Evolutionary conservation across 169 alveolate genomes (phyloP).

Genomic region (Plasmodium yoelii): DNA sequence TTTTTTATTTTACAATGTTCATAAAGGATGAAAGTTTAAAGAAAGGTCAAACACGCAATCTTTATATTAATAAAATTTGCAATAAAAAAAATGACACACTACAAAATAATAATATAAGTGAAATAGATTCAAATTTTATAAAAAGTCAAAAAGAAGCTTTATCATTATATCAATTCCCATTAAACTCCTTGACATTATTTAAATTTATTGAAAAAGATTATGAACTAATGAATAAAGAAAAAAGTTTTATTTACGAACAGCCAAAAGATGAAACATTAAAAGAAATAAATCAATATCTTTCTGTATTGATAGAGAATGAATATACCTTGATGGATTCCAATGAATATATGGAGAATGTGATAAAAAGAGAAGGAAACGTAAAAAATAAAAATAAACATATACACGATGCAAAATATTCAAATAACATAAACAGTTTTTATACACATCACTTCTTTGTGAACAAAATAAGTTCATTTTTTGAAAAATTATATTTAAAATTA

Average conservation of each 20-base stretch:
- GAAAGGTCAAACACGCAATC: neutral
- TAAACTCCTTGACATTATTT: constrained; percentile 54
- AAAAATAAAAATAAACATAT: neutral
- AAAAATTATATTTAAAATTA: constrained; percentile 21
- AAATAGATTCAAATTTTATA: neutral
- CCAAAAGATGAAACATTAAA: constrained; percentile 12
- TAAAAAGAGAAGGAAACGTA: constrained; percentile 8
- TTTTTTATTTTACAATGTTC: constrained; percentile 53
- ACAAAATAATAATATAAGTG: constrained; percentile 6
- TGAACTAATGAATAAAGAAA: constrained; percentile 1
- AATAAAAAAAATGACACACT: too few relatives aligned
- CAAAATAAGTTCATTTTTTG: constrained; percentile 10
- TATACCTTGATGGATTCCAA: constrained; percentile 47
- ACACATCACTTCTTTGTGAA: too few relatives aligned
- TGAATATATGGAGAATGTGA: constrained; percentile 30
- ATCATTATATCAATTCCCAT: constrained; percentile 49
- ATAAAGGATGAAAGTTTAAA: constrained; percentile 9
- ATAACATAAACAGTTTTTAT: neutral
- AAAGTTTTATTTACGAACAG: constrained; percentile 4
- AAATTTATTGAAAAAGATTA: constrained; percentile 47
- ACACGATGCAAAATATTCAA: too few relatives aligned
- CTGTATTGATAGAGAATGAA: constrained; percentile 60
- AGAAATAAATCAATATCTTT: constrained; percentile 49
- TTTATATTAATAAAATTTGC: too few relatives aligned
- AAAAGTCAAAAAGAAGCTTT: constrained; percentile 9